Conservation (phyloP, 148 eudicot genomes). For the Oxyria digyna region DNA sequence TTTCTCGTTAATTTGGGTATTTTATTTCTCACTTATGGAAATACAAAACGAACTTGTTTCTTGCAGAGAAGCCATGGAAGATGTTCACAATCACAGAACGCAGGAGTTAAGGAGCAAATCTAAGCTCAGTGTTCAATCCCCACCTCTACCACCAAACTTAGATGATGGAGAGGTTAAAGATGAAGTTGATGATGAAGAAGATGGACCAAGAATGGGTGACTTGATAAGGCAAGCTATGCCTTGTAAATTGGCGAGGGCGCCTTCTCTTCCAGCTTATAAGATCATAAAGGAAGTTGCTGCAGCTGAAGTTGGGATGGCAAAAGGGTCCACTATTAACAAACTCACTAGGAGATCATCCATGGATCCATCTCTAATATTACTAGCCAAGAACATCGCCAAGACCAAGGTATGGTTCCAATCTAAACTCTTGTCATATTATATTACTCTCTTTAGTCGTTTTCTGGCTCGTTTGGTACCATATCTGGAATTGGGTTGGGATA, state of each 20-base stretch:
- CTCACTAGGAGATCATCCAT: constrained; percentile 44
- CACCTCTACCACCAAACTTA: constrained; percentile 27
- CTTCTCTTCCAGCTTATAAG: constrained; percentile 26
- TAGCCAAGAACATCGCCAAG: constrained; percentile 42
- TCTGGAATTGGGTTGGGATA: too few relatives aligned
- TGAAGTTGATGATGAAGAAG: constrained; percentile 41
- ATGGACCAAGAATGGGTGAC: constrained; percentile 45
- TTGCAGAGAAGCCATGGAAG: background rate
- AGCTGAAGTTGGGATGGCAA: constrained; percentile 6
- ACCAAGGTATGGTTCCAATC: background rate
- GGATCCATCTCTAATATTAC: constrained; percentile 29
- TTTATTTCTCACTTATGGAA: background rate
- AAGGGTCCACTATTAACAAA: constrained; percentile 7
- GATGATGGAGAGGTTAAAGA: constrained; percentile 13
- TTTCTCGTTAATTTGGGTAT: constrained; percentile 1
- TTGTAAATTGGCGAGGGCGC: constrained; percentile 17
- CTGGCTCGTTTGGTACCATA: too few relatives aligned
- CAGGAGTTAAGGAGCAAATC: background rate
- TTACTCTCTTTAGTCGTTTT: too few relatives aligned
- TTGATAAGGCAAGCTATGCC: constrained; percentile 70
- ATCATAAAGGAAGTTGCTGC: constrained; percentile 6
- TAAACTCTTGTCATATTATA: background rate
- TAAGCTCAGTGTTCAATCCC: constrained; percentile 6
- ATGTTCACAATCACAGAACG: too few relatives aligned
- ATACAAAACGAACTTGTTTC: background rate